Percentiles rank a stretch among this genome's conserved stretches.
Evolutionary conservation across 2,329 filamentous ascomycete species (phyloP).

Genomic region (Nothophoma quercina): DNA sequence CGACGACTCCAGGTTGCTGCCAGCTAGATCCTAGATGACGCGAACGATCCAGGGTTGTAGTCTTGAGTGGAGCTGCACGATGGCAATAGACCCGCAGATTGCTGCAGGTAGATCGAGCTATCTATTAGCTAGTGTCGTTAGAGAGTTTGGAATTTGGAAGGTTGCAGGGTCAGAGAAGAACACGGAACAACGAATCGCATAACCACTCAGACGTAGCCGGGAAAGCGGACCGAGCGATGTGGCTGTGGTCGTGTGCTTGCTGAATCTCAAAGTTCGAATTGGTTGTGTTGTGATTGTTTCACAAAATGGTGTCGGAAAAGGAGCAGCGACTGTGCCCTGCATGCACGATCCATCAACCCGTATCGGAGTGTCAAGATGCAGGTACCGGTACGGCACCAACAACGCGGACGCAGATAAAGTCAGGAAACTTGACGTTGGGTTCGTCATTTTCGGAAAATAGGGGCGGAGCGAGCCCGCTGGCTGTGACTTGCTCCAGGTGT

Average conservation of each 20-base stretch:
- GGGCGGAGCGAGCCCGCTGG: constrained; percentile 7
- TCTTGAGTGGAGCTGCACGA: constrained; percentile 6
- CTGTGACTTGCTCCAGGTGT: not conserved
- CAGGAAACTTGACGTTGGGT: not conserved
- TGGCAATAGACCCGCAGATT: constrained; percentile 9
- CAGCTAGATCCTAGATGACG: constrained; percentile 4
- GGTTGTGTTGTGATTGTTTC: not conserved
- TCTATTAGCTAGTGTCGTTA: constrained; percentile 7
- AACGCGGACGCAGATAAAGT: not conserved
- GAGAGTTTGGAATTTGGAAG: constrained; percentile 10
- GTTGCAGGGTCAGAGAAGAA: not conserved
- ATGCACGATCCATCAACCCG: not conserved
- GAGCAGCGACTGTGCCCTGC: not conserved
- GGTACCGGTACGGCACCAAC: constrained; percentile 2
- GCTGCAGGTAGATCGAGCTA: constrained; percentile 10
- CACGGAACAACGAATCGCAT: not conserved
- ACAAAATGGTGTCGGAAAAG: not conserved
- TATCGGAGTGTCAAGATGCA: constrained; percentile 3
- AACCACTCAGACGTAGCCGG: not conserved
- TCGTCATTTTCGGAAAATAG: not conserved
- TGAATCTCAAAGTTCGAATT: not conserved
- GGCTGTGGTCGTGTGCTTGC: not conserved
- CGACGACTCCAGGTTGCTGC: not conserved
- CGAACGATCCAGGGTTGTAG: not conserved
- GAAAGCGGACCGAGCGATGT: not conserved